Percentiles rank a stretch among this genome's conserved stretches.
These are phyloP conservation scores for Mortierella sp. DNA, from an alignment of 371 early-diverging fungal species.

Conservation along the genomic window DNA sequence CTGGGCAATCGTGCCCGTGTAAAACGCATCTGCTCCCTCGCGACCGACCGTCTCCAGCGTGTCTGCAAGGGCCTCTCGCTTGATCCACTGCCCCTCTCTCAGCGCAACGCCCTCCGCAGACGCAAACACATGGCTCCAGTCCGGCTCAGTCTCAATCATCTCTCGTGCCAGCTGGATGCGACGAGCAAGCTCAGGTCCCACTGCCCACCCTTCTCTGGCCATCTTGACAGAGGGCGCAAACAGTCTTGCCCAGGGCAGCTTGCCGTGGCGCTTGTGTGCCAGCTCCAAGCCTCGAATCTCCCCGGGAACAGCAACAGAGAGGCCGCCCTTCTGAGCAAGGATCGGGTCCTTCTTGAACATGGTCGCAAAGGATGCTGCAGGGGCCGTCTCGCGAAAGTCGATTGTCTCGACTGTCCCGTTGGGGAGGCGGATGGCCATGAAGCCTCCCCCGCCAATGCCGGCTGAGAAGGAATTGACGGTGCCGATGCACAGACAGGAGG, in stretches of 20 bases:
- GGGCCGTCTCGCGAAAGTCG: constrained; percentile 95
- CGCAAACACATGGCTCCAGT: constrained; percentile 73
- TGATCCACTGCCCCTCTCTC: constrained; percentile 79
- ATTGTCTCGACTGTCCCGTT: constrained; percentile 72
- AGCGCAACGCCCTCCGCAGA: constrained; percentile 72
- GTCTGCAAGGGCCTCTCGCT: constrained; percentile 79
- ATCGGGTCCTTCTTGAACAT: constrained; percentile 82
- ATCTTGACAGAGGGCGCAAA: constrained; percentile 88
- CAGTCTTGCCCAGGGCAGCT: constrained; percentile 88
- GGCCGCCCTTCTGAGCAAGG: constrained; percentile 81
- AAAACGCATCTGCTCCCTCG: constrained; percentile 92
- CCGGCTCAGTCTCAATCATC: constrained; percentile 59
- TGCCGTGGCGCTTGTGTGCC: constrained; percentile 86
- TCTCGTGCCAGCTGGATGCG: constrained; percentile 59
- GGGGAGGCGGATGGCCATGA: constrained; percentile 90
- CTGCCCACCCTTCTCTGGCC: constrained; percentile 85
- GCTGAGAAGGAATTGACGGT: constrained; percentile 94
- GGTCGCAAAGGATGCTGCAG: constrained; percentile 74
- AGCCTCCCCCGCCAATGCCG: constrained; percentile 99
- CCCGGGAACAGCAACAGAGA: constrained; percentile 94
- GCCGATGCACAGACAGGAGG: constrained; percentile 94
- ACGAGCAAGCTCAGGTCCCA: constrained; percentile 70
- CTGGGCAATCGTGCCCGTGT: constrained; percentile 88
- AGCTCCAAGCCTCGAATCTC: constrained; percentile 90
- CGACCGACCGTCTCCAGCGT: constrained; percentile 87